These are phyloP conservation scores for Medakamo hakoo DNA, from an alignment of 139 green algal genomes.

Conservation along the genomic window DNA sequence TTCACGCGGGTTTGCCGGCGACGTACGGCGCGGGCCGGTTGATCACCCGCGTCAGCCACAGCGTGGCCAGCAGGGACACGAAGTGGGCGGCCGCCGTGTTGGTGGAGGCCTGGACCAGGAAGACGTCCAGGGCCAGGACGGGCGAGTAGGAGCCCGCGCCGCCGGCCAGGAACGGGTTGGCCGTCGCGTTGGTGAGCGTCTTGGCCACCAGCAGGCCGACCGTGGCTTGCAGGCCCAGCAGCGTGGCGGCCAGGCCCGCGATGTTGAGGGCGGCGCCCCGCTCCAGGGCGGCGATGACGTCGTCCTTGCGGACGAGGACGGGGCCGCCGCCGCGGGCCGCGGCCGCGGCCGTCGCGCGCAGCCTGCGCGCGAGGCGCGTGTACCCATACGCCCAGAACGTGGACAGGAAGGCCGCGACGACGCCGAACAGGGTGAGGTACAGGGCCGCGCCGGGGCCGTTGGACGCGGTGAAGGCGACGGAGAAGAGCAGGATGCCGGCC, in stretches of 20 bases:
- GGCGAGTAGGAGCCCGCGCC: constrained; percentile 64
- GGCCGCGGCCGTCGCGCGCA: constrained; percentile 41
- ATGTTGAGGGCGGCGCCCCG: constrained; percentile 67
- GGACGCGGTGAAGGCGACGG: constrained; percentile 73
- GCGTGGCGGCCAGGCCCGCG: constrained; percentile 40
- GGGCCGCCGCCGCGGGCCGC: background rate
- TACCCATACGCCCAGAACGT: constrained; percentile 84
- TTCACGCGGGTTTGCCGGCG: background rate
- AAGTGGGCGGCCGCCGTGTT: constrained; percentile 89
- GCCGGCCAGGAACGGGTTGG: constrained; percentile 71
- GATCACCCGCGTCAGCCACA: constrained; percentile 43
- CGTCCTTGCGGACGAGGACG: constrained; percentile 23
- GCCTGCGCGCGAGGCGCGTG: constrained; percentile 43
- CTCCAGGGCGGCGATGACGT: constrained; percentile 42
- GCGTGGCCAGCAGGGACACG: constrained; percentile 47
- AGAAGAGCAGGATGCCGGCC: constrained; percentile 88
- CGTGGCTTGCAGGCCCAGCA: constrained; percentile 55
- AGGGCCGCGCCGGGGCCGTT: constrained; percentile 57
- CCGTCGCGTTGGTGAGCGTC: constrained; percentile 75
- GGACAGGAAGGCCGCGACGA: constrained; percentile 75
- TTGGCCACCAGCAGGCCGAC: constrained; percentile 94
- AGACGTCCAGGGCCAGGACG: constrained; percentile 95
- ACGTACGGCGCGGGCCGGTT: background rate
- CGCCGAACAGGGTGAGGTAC: constrained; percentile 83
- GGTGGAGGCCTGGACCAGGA: constrained; percentile 89